phyloP scores from a whole-genome alignment of 306 rosid genomes.

The Prunus davidiana region DNA sequence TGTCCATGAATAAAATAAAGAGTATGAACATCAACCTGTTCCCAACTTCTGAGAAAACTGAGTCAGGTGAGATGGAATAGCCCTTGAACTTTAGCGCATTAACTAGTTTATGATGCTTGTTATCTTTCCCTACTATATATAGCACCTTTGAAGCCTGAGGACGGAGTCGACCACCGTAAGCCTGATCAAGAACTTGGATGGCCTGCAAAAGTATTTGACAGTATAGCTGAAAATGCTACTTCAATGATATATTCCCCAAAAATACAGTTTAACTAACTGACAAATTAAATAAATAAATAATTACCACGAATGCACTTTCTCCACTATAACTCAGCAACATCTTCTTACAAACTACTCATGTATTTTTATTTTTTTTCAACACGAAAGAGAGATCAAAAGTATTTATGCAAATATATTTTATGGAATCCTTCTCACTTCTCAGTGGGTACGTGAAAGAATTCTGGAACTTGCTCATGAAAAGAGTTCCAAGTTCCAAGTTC shows the following conservation, averaged over 20 bases:
- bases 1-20: neutral
- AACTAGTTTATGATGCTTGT: conserved; percentile 35
- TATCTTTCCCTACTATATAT: conserved; percentile 43
- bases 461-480: neutral
- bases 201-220: conserved; percentile 41
- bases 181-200: conserved; percentile 37
- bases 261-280: neutral
- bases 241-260: neutral
- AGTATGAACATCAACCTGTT: conserved; percentile 41
- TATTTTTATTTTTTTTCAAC: neutral
- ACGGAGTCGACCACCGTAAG: conserved; percentile 19
- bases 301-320: neutral
- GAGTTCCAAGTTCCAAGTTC: neutral
- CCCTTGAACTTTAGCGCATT: conserved; percentile 46
- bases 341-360: neutral
- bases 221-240: neutral
- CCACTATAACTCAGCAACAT: neutral
- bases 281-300: neutral
- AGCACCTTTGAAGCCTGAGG: conserved; percentile 37
- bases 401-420: neutral
- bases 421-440: neutral
- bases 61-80: conserved; percentile 31
- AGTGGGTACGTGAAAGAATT: too few species aligned
- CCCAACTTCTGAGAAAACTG: conserved; percentile 20
- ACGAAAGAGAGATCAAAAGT: neutral